Percentiles rank a stretch among this genome's conserved stretches.
These are phyloP conservation scores for Blumeriella jaapii DNA, from an alignment of 2,329 filamentous ascomycete genomes.

Conservation along the genomic window DNA sequence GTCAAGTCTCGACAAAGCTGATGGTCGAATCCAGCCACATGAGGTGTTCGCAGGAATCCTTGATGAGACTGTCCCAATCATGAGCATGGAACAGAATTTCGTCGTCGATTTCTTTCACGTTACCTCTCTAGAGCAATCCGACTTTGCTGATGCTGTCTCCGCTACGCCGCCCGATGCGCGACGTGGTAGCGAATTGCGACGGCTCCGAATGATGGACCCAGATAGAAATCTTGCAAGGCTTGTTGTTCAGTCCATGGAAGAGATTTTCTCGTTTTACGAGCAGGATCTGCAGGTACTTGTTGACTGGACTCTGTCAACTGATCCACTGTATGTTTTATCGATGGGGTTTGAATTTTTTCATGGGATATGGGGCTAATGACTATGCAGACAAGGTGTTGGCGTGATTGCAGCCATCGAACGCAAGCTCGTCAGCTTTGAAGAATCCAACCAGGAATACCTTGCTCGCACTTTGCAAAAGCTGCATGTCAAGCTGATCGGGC, in stretches of 20 bases:
- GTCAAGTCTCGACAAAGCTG: constrained; percentile 44
- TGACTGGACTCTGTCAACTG: constrained; percentile 70
- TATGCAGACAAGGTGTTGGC: constrained; percentile 69
- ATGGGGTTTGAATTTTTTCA: too few relatives aligned
- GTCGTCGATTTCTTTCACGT: constrained; percentile 95
- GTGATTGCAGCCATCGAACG: constrained; percentile 72
- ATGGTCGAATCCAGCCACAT: constrained; percentile 59
- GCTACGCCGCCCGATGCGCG: constrained; percentile 55
- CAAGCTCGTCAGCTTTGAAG: constrained; percentile 66
- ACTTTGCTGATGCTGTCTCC: constrained; percentile 73
- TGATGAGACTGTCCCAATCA: constrained; percentile 70
- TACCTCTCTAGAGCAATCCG: constrained; percentile 66
- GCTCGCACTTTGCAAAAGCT: constrained; percentile 69
- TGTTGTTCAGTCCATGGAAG: constrained; percentile 79
- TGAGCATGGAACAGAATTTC: constrained; percentile 94
- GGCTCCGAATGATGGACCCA: constrained; percentile 72
- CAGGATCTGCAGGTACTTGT: constrained; percentile 67
- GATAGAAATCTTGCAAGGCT: constrained; percentile 77
- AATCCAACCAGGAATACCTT: constrained; percentile 88
- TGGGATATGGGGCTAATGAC: constrained; percentile 11
- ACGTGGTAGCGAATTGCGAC: constrained; percentile 58
- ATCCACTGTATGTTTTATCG: constrained; percentile 58
- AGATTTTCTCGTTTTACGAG: constrained; percentile 73
- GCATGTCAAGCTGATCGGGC: constrained; percentile 58
- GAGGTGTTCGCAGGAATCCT: constrained; percentile 73